A percentile compares a stretch with the other conserved stretches of the same genome.
These are phyloP conservation scores for Piper betle DNA, from an alignment of 164 flowering plant species.

Conservation along the genomic window DNA sequence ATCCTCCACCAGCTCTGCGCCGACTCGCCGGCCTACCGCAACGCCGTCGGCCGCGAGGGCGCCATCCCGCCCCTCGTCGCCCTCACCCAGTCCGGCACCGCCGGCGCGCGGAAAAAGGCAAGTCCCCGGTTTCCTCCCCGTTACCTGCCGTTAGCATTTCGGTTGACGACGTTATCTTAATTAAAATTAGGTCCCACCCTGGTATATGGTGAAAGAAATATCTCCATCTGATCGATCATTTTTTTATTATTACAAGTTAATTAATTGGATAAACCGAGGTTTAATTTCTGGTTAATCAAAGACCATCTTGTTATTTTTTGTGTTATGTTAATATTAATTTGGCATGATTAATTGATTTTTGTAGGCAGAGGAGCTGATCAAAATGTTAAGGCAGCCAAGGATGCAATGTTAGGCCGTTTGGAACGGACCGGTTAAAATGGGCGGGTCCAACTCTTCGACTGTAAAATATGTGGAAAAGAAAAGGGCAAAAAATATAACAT, in stretches of 20 bases:
- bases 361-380: constrained; percentile 70
- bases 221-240: not conserved
- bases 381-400: constrained; percentile 78
- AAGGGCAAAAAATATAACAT: too few species aligned
- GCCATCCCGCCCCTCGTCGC: constrained; percentile 82
- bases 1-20: constrained; percentile 60
- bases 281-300: too few species aligned
- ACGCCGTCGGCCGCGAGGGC: constrained; percentile 83
- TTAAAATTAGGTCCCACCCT: not conserved
- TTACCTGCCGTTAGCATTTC: not conserved
- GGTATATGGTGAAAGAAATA: not conserved
- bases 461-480: too few species aligned
- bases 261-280: too few species aligned
- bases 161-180: not conserved
- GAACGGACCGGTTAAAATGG: too few species aligned
- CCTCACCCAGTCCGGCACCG: constrained; percentile 65
- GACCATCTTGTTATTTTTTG: too few species aligned
- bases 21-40: constrained; percentile 35
- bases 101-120: constrained; percentile 72
- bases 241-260: too few species aligned
- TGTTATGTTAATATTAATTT: too few species aligned
- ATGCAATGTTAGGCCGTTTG: too few species aligned
- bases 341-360: constrained; percentile 14
- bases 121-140: not conserved
- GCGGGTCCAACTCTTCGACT: too few species aligned